A percentile compares a stretch with the other conserved stretches of the same genome.
Conservation (phyloP, 1,284 basidiomycete genomes). For the Schizophyllum commune region DNA sequence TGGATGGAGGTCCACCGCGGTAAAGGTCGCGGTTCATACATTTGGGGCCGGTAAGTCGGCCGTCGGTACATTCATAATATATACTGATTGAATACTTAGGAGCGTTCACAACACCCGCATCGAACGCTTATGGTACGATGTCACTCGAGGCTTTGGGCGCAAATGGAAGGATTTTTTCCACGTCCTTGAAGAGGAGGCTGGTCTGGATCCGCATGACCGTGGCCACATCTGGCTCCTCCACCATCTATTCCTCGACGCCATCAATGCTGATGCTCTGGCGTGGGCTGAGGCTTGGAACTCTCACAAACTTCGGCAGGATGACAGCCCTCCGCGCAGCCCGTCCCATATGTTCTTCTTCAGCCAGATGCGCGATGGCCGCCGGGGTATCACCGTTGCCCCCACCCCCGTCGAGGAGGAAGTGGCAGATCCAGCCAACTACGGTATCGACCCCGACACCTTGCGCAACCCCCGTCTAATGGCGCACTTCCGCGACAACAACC, state of each 20-base stretch:
- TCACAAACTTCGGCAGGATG: neutral
- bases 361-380: constrained; percentile 2
- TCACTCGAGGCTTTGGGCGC: constrained; percentile 15
- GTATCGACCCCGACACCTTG: constrained; percentile 7
- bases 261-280: constrained; percentile 7
- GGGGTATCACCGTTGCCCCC: neutral
- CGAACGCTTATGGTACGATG: constrained; percentile 28
- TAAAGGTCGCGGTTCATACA: constrained; percentile 5
- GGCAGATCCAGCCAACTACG: neutral
- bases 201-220: constrained; percentile 4
- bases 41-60: constrained; percentile 9
- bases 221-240: constrained; percentile 10
- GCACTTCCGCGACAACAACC: constrained; percentile 5
- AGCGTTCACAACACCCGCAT: constrained; percentile 24
- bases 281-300: constrained; percentile 11
- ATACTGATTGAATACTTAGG: constrained; percentile 12
- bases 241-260: constrained; percentile 2
- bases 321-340: neutral
- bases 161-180: constrained; percentile 20
- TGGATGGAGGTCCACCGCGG: constrained; percentile 7
- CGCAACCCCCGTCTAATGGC: constrained; percentile 4
- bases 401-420: neutral
- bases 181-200: constrained; percentile 13
- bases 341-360: constrained; percentile 7
- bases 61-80: constrained; percentile 4